phyloP scores from a whole-genome alignment of 2,329 filamentous ascomycete genomes.

The Cryphonectria nitschkei region DNA sequence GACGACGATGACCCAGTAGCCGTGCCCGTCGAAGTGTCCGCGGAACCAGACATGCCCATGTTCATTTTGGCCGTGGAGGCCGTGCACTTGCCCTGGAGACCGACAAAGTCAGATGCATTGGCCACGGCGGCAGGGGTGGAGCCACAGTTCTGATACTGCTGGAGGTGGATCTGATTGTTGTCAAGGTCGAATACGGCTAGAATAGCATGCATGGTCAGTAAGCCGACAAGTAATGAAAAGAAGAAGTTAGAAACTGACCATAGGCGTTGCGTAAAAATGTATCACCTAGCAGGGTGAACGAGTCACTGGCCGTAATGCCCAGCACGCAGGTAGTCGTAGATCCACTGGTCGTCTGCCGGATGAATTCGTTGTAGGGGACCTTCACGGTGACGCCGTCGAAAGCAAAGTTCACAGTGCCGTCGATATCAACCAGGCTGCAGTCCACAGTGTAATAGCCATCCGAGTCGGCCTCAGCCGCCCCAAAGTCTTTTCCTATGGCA shows the following conservation, averaged over 20 bases:
- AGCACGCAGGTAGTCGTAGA: constrained; percentile 48
- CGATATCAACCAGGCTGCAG: constrained; percentile 45
- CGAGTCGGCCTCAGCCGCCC: constrained; percentile 42
- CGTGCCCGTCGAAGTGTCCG: neutral
- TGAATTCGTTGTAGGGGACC: constrained; percentile 55
- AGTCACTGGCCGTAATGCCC: constrained; percentile 51
- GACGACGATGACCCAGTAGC: neutral
- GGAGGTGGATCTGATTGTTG: constrained; percentile 51
- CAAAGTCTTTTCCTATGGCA: constrained; percentile 55
- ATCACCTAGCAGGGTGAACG: constrained; percentile 60
- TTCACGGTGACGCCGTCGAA: constrained; percentile 53
- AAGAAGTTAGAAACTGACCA: constrained; percentile 38
- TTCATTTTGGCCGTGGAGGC: constrained; percentile 1
- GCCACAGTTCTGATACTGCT: constrained; percentile 56
- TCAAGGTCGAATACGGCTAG: constrained; percentile 57
- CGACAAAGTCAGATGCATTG: constrained; percentile 35
- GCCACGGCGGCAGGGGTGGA: constrained; percentile 47
- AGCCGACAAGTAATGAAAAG: neutral
- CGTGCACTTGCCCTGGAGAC: constrained; percentile 33
- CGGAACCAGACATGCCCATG: constrained; percentile 7
- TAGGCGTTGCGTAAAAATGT: constrained; percentile 62
- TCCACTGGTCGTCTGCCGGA: constrained; percentile 41
- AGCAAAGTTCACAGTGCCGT: constrained; percentile 52
- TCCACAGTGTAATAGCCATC: constrained; percentile 52
- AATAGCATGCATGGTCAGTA: constrained; percentile 41